Evolutionary conservation across 2,329 filamentous ascomycete species (phyloP).

Genomic region (Alternaria rosae): DNA sequence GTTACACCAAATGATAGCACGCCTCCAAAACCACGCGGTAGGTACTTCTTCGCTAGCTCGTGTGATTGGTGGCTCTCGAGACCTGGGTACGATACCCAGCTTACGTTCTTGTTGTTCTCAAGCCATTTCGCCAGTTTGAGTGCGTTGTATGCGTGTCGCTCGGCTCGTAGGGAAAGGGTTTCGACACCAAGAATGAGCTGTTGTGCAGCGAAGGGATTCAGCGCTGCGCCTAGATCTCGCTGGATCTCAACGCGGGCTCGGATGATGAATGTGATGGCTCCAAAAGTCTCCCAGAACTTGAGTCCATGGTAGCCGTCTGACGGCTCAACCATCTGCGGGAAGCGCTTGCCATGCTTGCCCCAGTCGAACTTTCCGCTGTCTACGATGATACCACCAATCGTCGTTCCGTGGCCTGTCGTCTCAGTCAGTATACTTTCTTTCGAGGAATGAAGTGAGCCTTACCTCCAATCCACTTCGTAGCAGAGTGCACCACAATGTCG

Average conservation of each 20-base stretch:
- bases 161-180: constrained; percentile 84
- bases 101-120: constrained; percentile 81
- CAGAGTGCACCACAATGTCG: constrained; percentile 92
- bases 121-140: constrained; percentile 82
- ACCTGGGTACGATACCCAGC: constrained; percentile 94
- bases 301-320: constrained; percentile 90
- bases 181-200: constrained; percentile 89
- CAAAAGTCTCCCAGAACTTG: constrained; percentile 94
- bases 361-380: constrained; percentile 95
- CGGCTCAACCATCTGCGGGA: constrained; percentile 92
- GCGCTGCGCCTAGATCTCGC: constrained; percentile 80
- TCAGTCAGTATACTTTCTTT: background rate
- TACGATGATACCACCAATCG: constrained; percentile 84
- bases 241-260: constrained; percentile 88
- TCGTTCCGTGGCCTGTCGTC: constrained; percentile 74
- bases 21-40: constrained; percentile 83
- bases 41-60: constrained; percentile 82
- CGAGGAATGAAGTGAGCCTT: background rate
- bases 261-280: constrained; percentile 80
- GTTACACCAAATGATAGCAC: constrained; percentile 94
- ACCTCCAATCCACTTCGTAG: constrained; percentile 96
- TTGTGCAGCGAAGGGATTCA: constrained; percentile 93
- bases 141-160: constrained; percentile 87
- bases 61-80: constrained; percentile 83
- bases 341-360: constrained; percentile 81